These are phyloP conservation scores for Afroboletus lepidellus DNA, from an alignment of 1,284 basidiomycete genomes.

Conservation along the genomic window DNA sequence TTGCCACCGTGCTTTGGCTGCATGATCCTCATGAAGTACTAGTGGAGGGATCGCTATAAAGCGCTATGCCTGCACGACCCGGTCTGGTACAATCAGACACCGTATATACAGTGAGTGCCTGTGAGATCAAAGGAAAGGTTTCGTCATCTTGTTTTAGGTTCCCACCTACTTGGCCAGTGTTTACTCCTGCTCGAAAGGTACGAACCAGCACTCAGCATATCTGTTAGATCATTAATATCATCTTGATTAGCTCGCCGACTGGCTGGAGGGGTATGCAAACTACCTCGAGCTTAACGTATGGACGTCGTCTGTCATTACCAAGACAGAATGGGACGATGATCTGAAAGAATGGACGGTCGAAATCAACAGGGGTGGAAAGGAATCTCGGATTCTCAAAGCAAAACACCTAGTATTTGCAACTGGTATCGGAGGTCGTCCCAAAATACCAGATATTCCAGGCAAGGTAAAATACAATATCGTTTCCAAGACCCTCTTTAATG, in stretches of 20 bases:
- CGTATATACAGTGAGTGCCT: slow-evolving; percentile 27
- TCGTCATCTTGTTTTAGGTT: slow-evolving; percentile 23
- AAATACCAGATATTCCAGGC: slow-evolving; percentile 32
- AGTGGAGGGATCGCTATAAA: slow-evolving; percentile 37
- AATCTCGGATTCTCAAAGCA: slow-evolving; percentile 31
- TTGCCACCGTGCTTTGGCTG: neutral
- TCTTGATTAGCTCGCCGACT: slow-evolving; percentile 50
- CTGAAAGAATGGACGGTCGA: slow-evolving; percentile 39
- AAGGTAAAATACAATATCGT: slow-evolving; percentile 6
- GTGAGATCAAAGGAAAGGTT: neutral
- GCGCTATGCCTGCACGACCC: slow-evolving; percentile 31
- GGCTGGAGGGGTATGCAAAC: slow-evolving; percentile 58
- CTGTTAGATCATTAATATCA: neutral
- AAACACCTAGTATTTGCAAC: slow-evolving; percentile 42
- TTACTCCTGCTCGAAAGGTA: slow-evolving; percentile 37
- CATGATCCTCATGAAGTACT: slow-evolving; percentile 4
- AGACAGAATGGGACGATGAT: slow-evolving; percentile 35
- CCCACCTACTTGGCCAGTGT: slow-evolving; percentile 41
- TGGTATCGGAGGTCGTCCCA: slow-evolving; percentile 39
- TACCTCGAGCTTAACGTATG: slow-evolving; percentile 58
- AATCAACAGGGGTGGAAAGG: slow-evolving; percentile 29
- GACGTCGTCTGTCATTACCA: slow-evolving; percentile 44
- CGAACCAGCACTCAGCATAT: neutral
- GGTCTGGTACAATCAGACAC: slow-evolving; percentile 29
- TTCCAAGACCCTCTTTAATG: neutral